phyloP scores from a whole-genome alignment of 2,329 filamentous ascomycete species.

The Zarea fungicola region DNA sequence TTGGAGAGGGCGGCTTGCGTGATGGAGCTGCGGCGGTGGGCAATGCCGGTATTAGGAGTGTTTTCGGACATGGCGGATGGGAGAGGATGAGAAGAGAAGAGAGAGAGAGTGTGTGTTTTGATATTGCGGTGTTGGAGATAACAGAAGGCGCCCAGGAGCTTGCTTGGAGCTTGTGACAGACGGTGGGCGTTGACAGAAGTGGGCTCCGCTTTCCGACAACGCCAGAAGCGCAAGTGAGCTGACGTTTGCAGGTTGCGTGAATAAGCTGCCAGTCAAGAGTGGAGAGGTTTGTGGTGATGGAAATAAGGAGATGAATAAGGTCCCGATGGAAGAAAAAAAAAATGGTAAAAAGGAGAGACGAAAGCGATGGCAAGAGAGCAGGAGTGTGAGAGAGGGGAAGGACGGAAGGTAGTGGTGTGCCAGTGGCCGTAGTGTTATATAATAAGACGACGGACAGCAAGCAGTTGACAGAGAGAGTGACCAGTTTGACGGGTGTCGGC shows the following conservation, averaged over 20 bases:
- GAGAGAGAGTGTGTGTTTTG: constrained; percentile 20
- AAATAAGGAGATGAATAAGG: not conserved
- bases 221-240: not conserved
- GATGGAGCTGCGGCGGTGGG: constrained; percentile 50
- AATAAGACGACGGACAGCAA: too few relatives aligned
- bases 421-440: constrained; percentile 6
- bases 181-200: not conserved
- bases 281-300: not conserved
- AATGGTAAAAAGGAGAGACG: not conserved
- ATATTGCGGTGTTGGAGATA: not conserved
- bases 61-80: constrained; percentile 30
- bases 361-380: not conserved
- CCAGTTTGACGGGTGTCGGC: constrained; percentile 3
- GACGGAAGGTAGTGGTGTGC: not conserved
- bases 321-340: not conserved
- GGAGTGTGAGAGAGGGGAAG: constrained; percentile 1
- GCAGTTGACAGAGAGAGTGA: too few relatives aligned
- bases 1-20: constrained; percentile 52
- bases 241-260: constrained; percentile 5
- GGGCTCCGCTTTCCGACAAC: not conserved
- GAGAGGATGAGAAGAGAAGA: not conserved
- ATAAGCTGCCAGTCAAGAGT: not conserved
- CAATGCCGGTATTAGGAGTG: constrained; percentile 26
- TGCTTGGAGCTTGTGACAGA: constrained; percentile 8
- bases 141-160: not conserved